Evolutionary conservation across 192 early-diverging fungal species (phyloP).

Genomic region (Backusella macrospora): DNA sequence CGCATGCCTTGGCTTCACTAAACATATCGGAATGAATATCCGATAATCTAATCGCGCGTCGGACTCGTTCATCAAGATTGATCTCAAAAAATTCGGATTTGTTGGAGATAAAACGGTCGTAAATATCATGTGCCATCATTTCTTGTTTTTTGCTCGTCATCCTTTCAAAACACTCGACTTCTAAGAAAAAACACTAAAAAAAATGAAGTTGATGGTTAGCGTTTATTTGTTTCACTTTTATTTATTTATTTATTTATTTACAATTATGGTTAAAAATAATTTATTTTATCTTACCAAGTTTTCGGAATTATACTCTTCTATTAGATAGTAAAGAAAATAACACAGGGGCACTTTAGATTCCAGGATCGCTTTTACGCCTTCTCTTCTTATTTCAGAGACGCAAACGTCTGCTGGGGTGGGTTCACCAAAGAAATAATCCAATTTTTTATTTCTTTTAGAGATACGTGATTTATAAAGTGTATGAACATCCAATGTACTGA

Average conservation of each 20-base stretch:
- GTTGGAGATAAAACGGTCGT: constrained; percentile 46
- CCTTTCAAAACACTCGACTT: constrained; percentile 50
- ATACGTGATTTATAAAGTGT: constrained; percentile 39
- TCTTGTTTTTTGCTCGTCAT: constrained; percentile 18
- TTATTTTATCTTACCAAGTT: constrained; percentile 45
- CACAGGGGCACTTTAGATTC: constrained; percentile 51
- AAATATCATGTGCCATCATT: constrained; percentile 45
- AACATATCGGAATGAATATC: constrained; percentile 24
- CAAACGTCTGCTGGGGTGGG: constrained; percentile 52
- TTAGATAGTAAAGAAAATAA: constrained; percentile 52
- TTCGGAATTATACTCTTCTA: constrained; percentile 53
- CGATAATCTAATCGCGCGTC: constrained; percentile 28
- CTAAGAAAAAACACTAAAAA: constrained; percentile 57
- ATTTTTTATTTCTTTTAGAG: constrained; percentile 33
- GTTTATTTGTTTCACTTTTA: not conserved
- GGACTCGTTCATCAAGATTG: constrained; percentile 51
- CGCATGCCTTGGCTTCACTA: constrained; percentile 36
- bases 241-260: not conserved
- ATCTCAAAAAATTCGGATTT: constrained; percentile 51
- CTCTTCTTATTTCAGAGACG: constrained; percentile 42
- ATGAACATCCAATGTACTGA: constrained; percentile 33
- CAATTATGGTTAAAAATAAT: not conserved
- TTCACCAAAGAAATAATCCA: constrained; percentile 52
- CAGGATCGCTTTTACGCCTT: constrained; percentile 53
- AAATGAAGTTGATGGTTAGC: not conserved